Base-by-base conservation (phyloP, 2,329 filamentous ascomycete genomes). In the Ophiostoma sp. region DNA sequence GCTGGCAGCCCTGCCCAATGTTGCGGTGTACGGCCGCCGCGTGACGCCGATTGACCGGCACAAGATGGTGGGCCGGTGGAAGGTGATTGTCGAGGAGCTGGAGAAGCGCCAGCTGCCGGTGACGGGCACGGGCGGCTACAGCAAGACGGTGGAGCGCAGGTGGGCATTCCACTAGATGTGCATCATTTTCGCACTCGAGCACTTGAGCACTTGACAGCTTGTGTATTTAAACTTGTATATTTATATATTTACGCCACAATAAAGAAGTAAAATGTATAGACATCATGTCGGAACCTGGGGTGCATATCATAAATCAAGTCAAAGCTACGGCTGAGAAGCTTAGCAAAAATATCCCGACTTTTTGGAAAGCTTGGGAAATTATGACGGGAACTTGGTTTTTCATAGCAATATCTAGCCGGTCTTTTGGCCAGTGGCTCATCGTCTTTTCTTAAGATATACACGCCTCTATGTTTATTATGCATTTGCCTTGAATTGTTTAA, bases 31-130 rank as follows among this genome's bases (percentile, higher is more conserved):
- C 74, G 78, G 80, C 35, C 84, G 84, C 74, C 88, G 89, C 75
- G 82, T 92, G 72, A 93, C 88, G 8, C 85, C 87, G 11, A 87
- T 91, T 44, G 86, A 94, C 78, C 88, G 87, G 78, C 91, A 94
- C 79, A 87, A 85, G 75, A 83, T 75, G 75, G 76, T 78, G 36
- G 79, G 79, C 41, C 76, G 78, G 69, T 80, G 79, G 79, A 80
- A 80, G 78, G 73, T 79, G 44, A 79, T 80, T 41, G 75, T 76
- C 69, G 52, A 75, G 69, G 78, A 77, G 75, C 75, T 77, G 31
- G 73, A 76, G 73, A 76, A 76, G 72, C 72, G 76, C 15, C 73
- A 68, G 3, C 72, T 76, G 70, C 75, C 75, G 48, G 73, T 79
- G 39, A 76, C 75, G 20, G 79, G 79, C 72, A 72, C 71, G 44